These are phyloP conservation scores for Backusella sp. DNA, from an alignment of 192 early-diverging fungal genomes.

Conservation along the genomic window DNA sequence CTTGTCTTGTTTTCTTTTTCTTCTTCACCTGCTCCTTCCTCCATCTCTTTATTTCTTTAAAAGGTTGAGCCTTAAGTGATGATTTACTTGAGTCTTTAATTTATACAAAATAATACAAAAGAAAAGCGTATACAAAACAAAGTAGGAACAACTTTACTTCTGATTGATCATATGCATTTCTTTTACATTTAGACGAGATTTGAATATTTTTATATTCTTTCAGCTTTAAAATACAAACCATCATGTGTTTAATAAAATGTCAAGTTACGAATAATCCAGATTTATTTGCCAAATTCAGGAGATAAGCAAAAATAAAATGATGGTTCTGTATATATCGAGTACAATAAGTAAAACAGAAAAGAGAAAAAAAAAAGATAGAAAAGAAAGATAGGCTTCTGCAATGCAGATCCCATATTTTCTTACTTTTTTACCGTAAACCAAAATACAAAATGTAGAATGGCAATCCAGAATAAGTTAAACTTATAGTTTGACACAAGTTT, in stretches of 20 bases:
- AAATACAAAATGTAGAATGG: neutral
- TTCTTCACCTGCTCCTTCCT: neutral
- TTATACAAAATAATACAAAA: neutral
- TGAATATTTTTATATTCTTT: slow-evolving; percentile 1
- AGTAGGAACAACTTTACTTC: neutral
- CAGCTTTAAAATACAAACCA: slow-evolving; percentile 6
- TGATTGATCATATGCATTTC: slow-evolving; percentile 6
- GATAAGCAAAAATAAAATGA: neutral
- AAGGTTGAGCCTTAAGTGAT: neutral
- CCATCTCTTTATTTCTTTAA: neutral
- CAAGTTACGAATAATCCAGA: slow-evolving; percentile 4
- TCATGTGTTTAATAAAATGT: slow-evolving; percentile 8
- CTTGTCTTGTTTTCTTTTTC: neutral
- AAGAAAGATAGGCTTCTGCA: neutral
- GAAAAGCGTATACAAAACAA: neutral
- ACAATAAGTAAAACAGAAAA: neutral
- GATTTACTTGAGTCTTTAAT: neutral
- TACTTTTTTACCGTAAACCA: neutral
- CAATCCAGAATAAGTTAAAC: neutral
- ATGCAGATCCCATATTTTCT: neutral
- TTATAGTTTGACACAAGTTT: neutral
- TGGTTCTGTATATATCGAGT: neutral
- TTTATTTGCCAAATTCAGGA: neutral
- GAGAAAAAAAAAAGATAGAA: neutral
- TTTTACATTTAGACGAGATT: neutral